phyloP scores from a whole-genome alignment of 2,329 filamentous ascomycete species.

The Sclerotinia glacialis region DNA sequence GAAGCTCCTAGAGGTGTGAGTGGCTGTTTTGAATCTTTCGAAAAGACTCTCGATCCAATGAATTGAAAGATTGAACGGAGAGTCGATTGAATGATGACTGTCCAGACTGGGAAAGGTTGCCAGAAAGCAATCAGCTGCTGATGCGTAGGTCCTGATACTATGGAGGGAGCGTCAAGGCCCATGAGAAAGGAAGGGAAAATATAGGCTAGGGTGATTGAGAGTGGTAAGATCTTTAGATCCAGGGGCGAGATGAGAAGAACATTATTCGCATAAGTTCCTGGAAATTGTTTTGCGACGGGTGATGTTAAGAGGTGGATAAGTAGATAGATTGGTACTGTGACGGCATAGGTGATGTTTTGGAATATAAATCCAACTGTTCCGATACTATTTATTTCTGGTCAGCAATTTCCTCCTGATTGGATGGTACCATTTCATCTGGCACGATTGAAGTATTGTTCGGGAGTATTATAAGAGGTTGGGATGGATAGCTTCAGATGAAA shows the following conservation, averaged over 20 bases:
- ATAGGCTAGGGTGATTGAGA: constrained; percentile 45
- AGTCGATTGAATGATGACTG: constrained; percentile 42
- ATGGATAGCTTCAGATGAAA: neutral
- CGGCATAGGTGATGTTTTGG: constrained; percentile 46
- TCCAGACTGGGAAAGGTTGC: constrained; percentile 50
- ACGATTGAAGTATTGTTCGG: neutral
- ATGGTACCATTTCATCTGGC: neutral
- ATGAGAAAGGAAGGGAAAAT: constrained; percentile 46
- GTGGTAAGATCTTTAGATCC: constrained; percentile 40
- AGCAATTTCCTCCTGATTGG: neutral
- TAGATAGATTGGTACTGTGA: constrained; percentile 46
- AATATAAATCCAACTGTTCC: constrained; percentile 44
- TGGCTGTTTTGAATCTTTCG: constrained; percentile 29
- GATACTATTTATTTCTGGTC: constrained; percentile 30
- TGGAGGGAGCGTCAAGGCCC: constrained; percentile 43
- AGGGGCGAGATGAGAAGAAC: constrained; percentile 35
- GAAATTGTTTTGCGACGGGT: constrained; percentile 38
- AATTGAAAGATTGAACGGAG: constrained; percentile 25
- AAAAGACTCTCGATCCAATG: constrained; percentile 27
- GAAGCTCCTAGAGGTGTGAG: constrained; percentile 29
- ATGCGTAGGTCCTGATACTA: constrained; percentile 44
- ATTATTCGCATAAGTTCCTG: constrained; percentile 39
- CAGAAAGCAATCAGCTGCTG: constrained; percentile 49
- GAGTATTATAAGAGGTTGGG: neutral
- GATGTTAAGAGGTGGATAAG: constrained; percentile 46